Evolutionary conservation across 2,329 filamentous ascomycete species (phyloP), one percentile per base, ranked within the genome.

Genomic region (Cercospora zeae-maydis): DNA sequence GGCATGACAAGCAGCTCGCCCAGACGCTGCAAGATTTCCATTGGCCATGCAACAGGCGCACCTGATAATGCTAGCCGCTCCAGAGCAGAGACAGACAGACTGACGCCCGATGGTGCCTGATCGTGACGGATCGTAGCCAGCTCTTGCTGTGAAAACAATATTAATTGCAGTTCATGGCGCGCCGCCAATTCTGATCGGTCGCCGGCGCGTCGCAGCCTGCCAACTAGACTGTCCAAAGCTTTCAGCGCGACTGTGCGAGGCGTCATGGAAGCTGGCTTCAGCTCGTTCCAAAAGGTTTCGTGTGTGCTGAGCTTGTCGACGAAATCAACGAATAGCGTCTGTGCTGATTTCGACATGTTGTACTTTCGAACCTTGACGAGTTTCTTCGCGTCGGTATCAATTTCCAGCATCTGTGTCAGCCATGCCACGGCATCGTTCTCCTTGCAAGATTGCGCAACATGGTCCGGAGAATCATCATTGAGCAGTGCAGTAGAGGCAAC

Each of bases 341-440:
- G 86, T 10, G 83, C 84, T 31, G 85, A 81, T 71, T 83, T 88
- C 0, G 91, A 88, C 72, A 93, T 81, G 67, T 92, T 92, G 62
- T 78, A 85, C 66, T 84, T 84, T 33, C 87, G 84, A 37, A 90
- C 87, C 64, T 83, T 84, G 0, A 84, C 83, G n/a, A 91, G 75
- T 16, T 77, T 76, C 58, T 88, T 86, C 13, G 80, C 77, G 10
- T 81, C 72, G 14, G 49, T 42, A 14, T 62, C 59, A 13, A 77
- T 73, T 1, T 78, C 75, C 9, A 93, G 76, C 37, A 91, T 79
- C 2, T 77, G 78, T 39, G 78, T 76, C 10, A 93, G 75, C 42
- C 88, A 70, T 6, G 59, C 37, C 6, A 72, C 21, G 30, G 63
- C 63, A n/a, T 65, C 65, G 9, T 62, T 60, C 14, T 67, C 61